Percentiles rank a stretch among this genome's conserved stretches.
Conservation (phyloP, 2,329 filamentous ascomycete species). For the Fusarium coffeatum region DNA sequence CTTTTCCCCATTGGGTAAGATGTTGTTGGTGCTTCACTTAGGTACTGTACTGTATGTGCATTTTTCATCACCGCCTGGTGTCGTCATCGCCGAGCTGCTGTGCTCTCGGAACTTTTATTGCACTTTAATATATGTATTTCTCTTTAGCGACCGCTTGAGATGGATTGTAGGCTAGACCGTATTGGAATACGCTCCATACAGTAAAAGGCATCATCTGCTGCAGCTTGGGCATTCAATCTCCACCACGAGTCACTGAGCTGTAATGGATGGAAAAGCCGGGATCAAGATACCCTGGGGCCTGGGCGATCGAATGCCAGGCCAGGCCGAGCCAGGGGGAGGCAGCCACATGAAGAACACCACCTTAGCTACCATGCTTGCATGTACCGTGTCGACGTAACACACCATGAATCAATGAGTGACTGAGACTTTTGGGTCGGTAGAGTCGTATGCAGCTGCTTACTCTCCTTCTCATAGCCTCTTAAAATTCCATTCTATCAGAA, state of each 20-base stretch:
- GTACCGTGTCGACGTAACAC: constrained; percentile 29
- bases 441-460: constrained; percentile 11
- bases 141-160: constrained; percentile 3
- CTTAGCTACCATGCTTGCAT: not conserved
- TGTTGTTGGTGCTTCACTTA: constrained; percentile 4
- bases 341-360: not conserved
- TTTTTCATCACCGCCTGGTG: constrained; percentile 19
- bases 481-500: constrained; percentile 1
- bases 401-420: not conserved
- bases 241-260: constrained; percentile 1
- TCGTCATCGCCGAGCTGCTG: constrained; percentile 30
- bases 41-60: not conserved
- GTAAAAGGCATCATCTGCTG: constrained; percentile 17
- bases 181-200: constrained; percentile 4
- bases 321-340: not conserved
- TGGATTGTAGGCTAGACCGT: constrained; percentile 28
- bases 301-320: constrained; percentile 1
- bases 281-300: constrained; percentile 4
- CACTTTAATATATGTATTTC: not conserved
- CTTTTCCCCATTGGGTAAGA: constrained; percentile 27
- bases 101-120: constrained; percentile 18
- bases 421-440: constrained; percentile 2
- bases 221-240: not conserved
- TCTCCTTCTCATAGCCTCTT: not conserved
- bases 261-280: constrained; percentile 10